Percentiles rank a stretch among this genome's conserved stretches.
Evolutionary conservation across 2,329 filamentous ascomycete species (phyloP).

Genomic region (Penicillium sp.): DNA sequence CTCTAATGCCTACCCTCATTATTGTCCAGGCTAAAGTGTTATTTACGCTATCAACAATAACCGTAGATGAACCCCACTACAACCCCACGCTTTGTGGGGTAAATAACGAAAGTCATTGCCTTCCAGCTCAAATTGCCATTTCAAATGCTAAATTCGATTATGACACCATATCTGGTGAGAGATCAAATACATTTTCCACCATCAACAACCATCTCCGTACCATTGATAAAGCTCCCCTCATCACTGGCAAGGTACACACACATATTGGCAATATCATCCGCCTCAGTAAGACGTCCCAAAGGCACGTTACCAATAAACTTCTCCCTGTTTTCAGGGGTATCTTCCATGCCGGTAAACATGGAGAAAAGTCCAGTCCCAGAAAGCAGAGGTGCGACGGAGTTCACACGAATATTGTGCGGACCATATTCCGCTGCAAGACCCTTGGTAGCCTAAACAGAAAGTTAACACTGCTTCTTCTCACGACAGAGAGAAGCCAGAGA

Average conservation of each 20-base stretch:
- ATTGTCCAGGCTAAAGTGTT: too few relatives aligned
- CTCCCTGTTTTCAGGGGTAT: slow-evolving; percentile 46
- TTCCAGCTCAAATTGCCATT: too few relatives aligned
- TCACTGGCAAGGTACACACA: slow-evolving; percentile 70
- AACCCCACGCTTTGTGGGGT: too few relatives aligned
- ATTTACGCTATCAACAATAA: too few relatives aligned
- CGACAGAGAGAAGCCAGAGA: not conserved
- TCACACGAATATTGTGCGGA: slow-evolving; percentile 70
- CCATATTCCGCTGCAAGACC: slow-evolving; percentile 73
- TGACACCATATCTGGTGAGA: too few relatives aligned
- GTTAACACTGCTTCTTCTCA: not conserved
- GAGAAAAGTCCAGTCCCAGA: slow-evolving; percentile 65
- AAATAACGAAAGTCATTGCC: too few relatives aligned
- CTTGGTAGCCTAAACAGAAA: slow-evolving; percentile 54
- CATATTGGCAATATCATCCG: slow-evolving; percentile 68
- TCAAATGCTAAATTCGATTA: too few relatives aligned
- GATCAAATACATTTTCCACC: slow-evolving; percentile 49
- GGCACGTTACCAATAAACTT: slow-evolving; percentile 48
- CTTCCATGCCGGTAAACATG: slow-evolving; percentile 42
- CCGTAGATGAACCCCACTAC: too few relatives aligned
- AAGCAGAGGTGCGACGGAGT: slow-evolving; percentile 68
- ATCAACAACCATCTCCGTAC: slow-evolving; percentile 68
- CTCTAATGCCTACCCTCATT: too few relatives aligned
- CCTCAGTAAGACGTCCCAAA: slow-evolving; percentile 44
- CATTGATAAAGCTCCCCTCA: slow-evolving; percentile 71